Evolutionary conservation across 305 asterid species (phyloP).

Genomic region (Solanum hybrid): DNA sequence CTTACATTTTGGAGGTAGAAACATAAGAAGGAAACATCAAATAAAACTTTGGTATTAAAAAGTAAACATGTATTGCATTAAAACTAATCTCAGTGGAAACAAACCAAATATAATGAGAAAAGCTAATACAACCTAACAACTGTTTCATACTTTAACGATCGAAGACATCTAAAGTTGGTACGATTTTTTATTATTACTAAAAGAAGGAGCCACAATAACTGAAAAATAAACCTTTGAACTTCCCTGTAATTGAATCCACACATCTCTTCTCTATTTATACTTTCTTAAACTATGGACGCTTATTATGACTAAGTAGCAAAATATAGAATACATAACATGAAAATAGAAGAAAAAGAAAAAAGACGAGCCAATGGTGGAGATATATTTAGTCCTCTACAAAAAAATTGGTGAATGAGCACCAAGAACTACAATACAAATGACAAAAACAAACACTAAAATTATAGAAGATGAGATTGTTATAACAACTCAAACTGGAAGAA

Average conservation of each 20-base stretch:
- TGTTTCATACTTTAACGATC: too few relatives aligned
- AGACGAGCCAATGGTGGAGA: too few relatives aligned
- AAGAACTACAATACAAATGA: too few relatives aligned
- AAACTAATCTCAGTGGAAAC: neutral
- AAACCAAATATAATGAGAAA: neutral
- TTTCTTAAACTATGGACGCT: neutral
- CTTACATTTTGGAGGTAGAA: too few relatives aligned
- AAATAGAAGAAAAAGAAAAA: too few relatives aligned
- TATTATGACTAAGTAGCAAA: too few relatives aligned
- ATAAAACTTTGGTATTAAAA: neutral
- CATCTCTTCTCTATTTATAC: neutral
- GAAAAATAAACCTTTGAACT: slow-evolving; percentile 26
- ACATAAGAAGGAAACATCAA: neutral
- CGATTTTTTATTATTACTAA: neutral
- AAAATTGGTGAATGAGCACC: too few relatives aligned
- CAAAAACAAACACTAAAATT: too few relatives aligned
- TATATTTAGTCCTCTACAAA: too few relatives aligned
- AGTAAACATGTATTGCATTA: neutral
- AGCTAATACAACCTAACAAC: neutral
- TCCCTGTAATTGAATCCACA: neutral
- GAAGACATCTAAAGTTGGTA: neutral
- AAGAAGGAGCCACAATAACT: slow-evolving; percentile 31
- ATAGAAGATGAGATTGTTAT: neutral
- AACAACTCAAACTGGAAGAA: neutral
- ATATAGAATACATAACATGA: too few relatives aligned